Percentiles rank a stretch among this genome's conserved stretches.
phyloP scores from a whole-genome alignment of 345 rosid species.

The Eucalyptus victrix region DNA sequence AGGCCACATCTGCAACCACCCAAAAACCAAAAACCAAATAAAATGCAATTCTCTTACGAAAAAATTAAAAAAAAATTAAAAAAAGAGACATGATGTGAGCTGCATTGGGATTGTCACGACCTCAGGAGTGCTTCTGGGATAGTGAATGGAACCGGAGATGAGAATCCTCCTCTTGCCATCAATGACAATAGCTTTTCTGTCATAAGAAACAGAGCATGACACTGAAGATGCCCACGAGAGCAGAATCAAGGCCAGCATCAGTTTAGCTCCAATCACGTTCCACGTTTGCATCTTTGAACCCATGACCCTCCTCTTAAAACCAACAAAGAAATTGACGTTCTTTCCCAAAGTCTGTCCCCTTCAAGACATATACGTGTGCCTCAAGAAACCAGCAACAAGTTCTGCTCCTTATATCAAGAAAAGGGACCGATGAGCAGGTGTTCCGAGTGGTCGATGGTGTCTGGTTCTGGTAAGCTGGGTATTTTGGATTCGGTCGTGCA shows the following conservation, averaged over 20 bases:
- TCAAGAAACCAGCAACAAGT: not conserved
- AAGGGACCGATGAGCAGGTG: not conserved
- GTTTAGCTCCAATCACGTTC: not conserved
- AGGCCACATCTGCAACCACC: constrained; percentile 7
- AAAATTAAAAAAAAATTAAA: not conserved
- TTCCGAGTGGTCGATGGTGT: not conserved
- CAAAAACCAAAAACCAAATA: no score
- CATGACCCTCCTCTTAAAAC: not conserved
- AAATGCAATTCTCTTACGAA: not conserved
- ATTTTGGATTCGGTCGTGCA: not conserved
- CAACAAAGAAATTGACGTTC: not conserved
- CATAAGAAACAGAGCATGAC: constrained; percentile 1
- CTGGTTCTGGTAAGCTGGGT: not conserved
- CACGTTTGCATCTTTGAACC: not conserved
- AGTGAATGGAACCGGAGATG: constrained; percentile 94
- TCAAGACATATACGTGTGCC: not conserved
- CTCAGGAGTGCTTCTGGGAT: constrained; percentile 86
- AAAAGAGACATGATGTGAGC: not conserved
- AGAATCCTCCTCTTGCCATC: constrained; percentile 77
- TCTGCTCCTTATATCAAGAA: not conserved
- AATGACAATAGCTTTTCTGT: constrained; percentile 49
- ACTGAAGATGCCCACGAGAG: not conserved
- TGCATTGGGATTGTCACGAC: not conserved
- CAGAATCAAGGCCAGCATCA: not conserved
- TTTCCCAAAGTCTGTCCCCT: not conserved